Evolutionary conservation across 73 alveolate genomes (phyloP).

Genomic region (Breviolum minutum): DNA sequence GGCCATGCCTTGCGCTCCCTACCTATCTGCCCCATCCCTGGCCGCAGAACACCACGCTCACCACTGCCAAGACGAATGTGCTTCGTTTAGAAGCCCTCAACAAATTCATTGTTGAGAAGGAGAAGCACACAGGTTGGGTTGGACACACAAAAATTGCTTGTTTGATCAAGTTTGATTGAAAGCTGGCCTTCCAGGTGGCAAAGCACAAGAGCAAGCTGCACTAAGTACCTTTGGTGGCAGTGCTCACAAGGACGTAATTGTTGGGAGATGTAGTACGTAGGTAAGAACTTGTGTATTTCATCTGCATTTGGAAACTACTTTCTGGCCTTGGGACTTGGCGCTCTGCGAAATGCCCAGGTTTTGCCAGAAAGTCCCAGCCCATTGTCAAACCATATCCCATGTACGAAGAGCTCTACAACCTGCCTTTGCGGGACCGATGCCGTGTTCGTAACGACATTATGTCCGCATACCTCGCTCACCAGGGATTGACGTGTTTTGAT

Average conservation of each 20-base stretch:
- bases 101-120: slow-evolving; percentile 77
- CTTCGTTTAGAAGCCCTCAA: slow-evolving; percentile 77
- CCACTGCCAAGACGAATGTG: slow-evolving; percentile 60
- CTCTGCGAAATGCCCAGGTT: background rate
- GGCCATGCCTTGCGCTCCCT: background rate
- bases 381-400: slow-evolving; percentile 68
- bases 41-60: slow-evolving; percentile 65
- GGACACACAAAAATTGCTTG: background rate
- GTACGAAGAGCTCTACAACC: slow-evolving; percentile 77
- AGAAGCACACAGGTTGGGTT: slow-evolving; percentile 78
- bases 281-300: background rate
- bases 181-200: slow-evolving; percentile 1
- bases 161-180: no score
- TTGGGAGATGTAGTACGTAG: background rate
- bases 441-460: background rate
- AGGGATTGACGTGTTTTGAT: no score
- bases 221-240: background rate
- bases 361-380: slow-evolving; percentile 56
- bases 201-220: slow-evolving; percentile 45
- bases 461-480: no score
- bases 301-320: no score
- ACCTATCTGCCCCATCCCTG: background rate
- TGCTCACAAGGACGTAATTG: no score
- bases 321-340: background rate
- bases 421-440: slow-evolving; percentile 49